Conservation (phyloP, 768 basidiomycete species). For the Serendipita indica region DNA sequence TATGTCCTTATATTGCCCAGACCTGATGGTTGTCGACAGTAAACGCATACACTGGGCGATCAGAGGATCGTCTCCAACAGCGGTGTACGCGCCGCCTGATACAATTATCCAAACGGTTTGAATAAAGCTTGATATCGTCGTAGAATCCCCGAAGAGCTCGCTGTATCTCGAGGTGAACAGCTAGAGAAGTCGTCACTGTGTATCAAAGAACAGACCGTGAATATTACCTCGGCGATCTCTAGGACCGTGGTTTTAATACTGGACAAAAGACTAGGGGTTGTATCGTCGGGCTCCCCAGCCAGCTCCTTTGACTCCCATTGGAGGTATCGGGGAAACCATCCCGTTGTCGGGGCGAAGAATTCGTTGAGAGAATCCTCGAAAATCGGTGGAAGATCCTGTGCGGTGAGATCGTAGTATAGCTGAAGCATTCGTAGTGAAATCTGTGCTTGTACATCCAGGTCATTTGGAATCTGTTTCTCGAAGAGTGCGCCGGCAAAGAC, state of each 20-base stretch:
- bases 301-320: slow-evolving; percentile 61
- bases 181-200: slow-evolving; percentile 23
- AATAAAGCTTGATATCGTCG: slow-evolving; percentile 59
- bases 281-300: slow-evolving; percentile 65
- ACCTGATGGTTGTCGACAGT: slow-evolving; percentile 83
- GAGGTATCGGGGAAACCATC: slow-evolving; percentile 66
- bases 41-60: slow-evolving; percentile 85
- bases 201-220: not conserved
- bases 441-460: slow-evolving; percentile 45
- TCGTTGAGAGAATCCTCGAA: slow-evolving; percentile 77
- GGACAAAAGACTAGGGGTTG: slow-evolving; percentile 71
- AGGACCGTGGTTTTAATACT: slow-evolving; percentile 80
- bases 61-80: slow-evolving; percentile 32
- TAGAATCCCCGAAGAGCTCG: slow-evolving; percentile 51
- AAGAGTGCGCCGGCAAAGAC: slow-evolving; percentile 44
- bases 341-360: slow-evolving; percentile 52
- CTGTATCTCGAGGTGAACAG: slow-evolving; percentile 73
- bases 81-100: slow-evolving; percentile 30
- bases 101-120: slow-evolving; percentile 83
- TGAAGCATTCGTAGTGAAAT: slow-evolving; percentile 66
- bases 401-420: slow-evolving; percentile 86
- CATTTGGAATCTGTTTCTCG: slow-evolving; percentile 24
- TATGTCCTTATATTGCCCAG: slow-evolving; percentile 56
- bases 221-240: slow-evolving; percentile 71
- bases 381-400: slow-evolving; percentile 87